These are phyloP conservation scores for Myochromella boudieri DNA, from an alignment of 768 basidiomycete genomes.

Conservation along the genomic window DNA sequence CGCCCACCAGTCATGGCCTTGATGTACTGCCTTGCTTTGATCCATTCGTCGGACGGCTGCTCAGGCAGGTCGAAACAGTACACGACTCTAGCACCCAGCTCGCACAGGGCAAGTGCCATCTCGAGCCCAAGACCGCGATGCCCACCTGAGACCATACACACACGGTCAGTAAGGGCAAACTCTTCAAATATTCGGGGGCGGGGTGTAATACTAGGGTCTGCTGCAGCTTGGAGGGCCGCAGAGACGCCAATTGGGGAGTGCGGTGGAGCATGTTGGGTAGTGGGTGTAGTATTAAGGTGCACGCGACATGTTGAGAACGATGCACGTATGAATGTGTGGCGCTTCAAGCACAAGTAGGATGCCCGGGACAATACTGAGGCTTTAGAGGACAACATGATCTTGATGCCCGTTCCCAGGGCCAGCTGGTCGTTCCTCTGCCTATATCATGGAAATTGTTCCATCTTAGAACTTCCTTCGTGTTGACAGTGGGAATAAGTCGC, in stretches of 20 bases:
- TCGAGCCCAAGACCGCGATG: conserved; percentile 78
- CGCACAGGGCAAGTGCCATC: conserved; percentile 72
- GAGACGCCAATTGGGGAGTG: conserved; percentile 63
- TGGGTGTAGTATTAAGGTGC: too few relatives aligned
- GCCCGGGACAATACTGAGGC: too few relatives aligned
- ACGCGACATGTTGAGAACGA: too few relatives aligned
- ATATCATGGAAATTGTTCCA: too few relatives aligned
- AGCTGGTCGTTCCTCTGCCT: too few relatives aligned
- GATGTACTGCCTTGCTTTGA: conserved; percentile 51
- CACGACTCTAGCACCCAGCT: conserved; percentile 68
- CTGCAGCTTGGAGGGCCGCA: conserved; percentile 49
- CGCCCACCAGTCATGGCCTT: conserved; percentile 42
- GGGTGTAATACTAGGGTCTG: conserved; percentile 31
- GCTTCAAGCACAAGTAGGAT: too few relatives aligned
- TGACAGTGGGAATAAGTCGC: too few relatives aligned
- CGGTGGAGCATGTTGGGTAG: conserved; percentile 46
- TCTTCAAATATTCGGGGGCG: conserved; percentile 56
- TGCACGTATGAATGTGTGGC: too few relatives aligned
- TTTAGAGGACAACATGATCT: too few relatives aligned
- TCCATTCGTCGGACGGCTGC: conserved; percentile 58
- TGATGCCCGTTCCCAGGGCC: too few relatives aligned
- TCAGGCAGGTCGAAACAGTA: conserved; percentile 68
- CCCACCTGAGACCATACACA: conserved; percentile 63
- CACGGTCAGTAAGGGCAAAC: conserved; percentile 55
- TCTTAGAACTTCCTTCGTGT: too few relatives aligned